Evolutionary conservation across 2,329 filamentous ascomycete genomes (phyloP).

Genomic region (Penicillium polonicum): DNA sequence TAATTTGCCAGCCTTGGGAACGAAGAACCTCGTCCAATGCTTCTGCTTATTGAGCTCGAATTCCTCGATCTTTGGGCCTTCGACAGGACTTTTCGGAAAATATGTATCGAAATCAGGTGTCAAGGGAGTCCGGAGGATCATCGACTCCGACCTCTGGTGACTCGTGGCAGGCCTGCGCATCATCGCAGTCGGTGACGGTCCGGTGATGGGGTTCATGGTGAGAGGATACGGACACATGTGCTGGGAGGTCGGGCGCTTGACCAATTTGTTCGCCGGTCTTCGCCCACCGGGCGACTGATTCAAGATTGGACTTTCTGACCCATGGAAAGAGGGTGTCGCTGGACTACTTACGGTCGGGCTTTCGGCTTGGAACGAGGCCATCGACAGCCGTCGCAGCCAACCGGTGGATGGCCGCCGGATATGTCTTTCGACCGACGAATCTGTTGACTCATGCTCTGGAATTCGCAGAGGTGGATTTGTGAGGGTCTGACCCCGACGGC

Average conservation of each 20-base stretch:
- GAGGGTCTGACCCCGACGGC: constrained; percentile 40
- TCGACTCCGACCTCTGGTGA: constrained; percentile 59
- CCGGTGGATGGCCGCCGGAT: constrained; percentile 47
- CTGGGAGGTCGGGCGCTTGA: constrained; percentile 60
- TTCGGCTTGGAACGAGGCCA: constrained; percentile 49
- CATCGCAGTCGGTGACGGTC: constrained; percentile 44
- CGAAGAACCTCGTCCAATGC: constrained; percentile 44
- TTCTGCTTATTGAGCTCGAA: constrained; percentile 17
- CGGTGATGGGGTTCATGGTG: constrained; percentile 25
- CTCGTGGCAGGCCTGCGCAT: constrained; percentile 62
- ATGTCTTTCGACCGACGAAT: constrained; percentile 19
- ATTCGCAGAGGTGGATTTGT: constrained; percentile 32
- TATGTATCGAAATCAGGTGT: constrained; percentile 30
- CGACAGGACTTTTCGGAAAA: constrained; percentile 14
- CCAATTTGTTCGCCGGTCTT: constrained; percentile 56
- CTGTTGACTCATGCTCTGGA: constrained; percentile 26
- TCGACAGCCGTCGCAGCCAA: constrained; percentile 59
- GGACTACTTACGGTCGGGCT: constrained; percentile 51
- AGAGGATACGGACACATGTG: constrained; percentile 39
- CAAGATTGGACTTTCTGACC: constrained; percentile 53
- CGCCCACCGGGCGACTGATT: constrained; percentile 31
- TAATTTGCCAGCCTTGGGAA: constrained; percentile 26
- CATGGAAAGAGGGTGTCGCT: constrained; percentile 54
- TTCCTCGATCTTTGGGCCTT: constrained; percentile 10
- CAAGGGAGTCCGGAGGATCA: constrained; percentile 46